A percentile compares a stretch with the other conserved stretches of the same genome.
These are phyloP conservation scores for Parastagonospora nodorum DNA, from an alignment of 2,329 filamentous ascomycete genomes.

Conservation along the genomic window DNA sequence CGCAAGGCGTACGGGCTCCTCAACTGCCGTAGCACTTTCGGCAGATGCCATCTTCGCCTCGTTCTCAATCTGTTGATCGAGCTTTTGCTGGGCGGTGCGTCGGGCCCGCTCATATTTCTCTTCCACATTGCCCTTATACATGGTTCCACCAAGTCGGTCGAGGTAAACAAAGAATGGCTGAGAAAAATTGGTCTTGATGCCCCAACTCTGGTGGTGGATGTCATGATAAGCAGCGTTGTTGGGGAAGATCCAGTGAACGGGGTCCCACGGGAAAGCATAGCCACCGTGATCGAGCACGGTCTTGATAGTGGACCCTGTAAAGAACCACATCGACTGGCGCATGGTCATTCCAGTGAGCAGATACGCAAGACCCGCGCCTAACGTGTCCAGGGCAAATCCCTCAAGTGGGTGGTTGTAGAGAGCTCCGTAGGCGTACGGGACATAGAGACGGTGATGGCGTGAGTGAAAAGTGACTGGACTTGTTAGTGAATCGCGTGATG, in stretches of 20 bases:
- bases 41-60: slow-evolving; percentile 19
- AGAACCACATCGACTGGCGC: slow-evolving; percentile 87
- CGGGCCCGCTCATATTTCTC: slow-evolving; percentile 63
- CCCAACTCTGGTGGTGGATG: slow-evolving; percentile 98
- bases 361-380: slow-evolving; percentile 84
- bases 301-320: slow-evolving; percentile 87
- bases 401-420: slow-evolving; percentile 97
- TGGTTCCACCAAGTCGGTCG: slow-evolving; percentile 81
- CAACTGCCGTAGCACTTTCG: slow-evolving; percentile 22
- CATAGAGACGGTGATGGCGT: slow-evolving; percentile 93
- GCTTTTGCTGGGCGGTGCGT: slow-evolving; percentile 60
- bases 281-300: slow-evolving; percentile 98
- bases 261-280: slow-evolving; percentile 94
- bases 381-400: slow-evolving; percentile 89
- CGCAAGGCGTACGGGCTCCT: slow-evolving; percentile 32
- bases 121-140: slow-evolving; percentile 71
- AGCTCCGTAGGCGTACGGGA: slow-evolving; percentile 95
- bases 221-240: slow-evolving; percentile 98
- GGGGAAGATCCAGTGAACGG: slow-evolving; percentile 85
- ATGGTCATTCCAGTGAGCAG: slow-evolving; percentile 80
- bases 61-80: slow-evolving; percentile 55
- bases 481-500: slow-evolving; percentile 10
- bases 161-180: slow-evolving; percentile 96
- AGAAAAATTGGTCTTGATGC: slow-evolving; percentile 93
- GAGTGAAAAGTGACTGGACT: slow-evolving; percentile 81